phyloP scores from a whole-genome alignment of 495 filamentous ascomycete genomes.

The Penicillium turbatum region DNA sequence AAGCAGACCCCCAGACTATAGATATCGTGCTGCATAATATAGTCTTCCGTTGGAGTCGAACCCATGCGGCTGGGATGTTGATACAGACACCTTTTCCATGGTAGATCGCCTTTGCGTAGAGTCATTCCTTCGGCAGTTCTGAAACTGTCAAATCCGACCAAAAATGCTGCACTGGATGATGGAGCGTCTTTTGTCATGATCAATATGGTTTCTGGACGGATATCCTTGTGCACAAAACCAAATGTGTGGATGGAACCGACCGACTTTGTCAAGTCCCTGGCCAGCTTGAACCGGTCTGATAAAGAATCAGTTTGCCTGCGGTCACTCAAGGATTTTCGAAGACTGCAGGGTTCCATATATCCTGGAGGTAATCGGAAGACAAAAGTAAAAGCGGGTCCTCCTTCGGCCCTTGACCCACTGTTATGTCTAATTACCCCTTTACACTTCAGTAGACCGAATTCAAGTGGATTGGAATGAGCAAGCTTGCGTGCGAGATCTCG shows the following conservation, averaged over 20 bases:
- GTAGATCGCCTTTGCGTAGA: constrained; percentile 21
- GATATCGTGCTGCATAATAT: constrained; percentile 46
- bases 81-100: constrained; percentile 39
- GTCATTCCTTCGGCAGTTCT: constrained; percentile 17
- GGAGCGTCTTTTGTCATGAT: no score
- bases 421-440: no score
- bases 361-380: no score
- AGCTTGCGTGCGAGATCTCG: no score
- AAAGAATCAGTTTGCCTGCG: no score
- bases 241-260: constrained; percentile 6
- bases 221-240: constrained; percentile 9
- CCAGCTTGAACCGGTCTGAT: no score
- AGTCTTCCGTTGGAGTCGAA: constrained; percentile 26
- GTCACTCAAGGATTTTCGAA: no score
- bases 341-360: no score
- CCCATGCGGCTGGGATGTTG: constrained; percentile 40
- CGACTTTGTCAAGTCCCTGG: neutral
- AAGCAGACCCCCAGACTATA: constrained; percentile 47
- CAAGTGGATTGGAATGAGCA: no score
- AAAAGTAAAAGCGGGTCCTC: no score
- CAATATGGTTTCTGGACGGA: constrained; percentile 6
- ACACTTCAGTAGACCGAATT: no score
- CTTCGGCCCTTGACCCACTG: no score
- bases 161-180: neutral
- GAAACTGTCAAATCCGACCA: constrained; percentile 15